These are phyloP conservation scores for Mycena filopes DNA, from an alignment of 768 basidiomycete genomes.

Conservation along the genomic window DNA sequence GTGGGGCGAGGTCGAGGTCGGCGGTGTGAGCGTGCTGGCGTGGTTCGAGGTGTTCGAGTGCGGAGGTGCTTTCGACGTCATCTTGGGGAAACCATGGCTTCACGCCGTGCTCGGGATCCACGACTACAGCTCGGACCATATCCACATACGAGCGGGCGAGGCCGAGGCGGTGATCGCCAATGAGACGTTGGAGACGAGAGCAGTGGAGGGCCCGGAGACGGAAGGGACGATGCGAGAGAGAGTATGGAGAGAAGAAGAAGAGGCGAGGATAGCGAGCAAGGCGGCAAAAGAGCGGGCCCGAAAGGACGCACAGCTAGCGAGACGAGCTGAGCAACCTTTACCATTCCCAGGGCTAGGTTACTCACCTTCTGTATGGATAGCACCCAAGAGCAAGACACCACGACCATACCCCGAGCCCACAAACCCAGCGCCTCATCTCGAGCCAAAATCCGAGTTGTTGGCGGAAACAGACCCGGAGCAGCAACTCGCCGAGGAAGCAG, in stretches of 20 bases:
- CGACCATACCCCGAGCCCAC: slow-evolving; percentile 9
- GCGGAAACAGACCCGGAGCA: no score
- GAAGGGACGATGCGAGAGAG: background rate
- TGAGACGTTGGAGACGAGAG: background rate
- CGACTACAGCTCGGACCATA: slow-evolving; percentile 17
- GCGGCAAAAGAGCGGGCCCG: background rate
- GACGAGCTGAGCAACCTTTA: slow-evolving; percentile 21
- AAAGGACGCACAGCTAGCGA: slow-evolving; percentile 12
- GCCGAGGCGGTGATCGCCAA: slow-evolving; percentile 6
- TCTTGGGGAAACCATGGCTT: slow-evolving; percentile 25
- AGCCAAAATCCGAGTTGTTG: background rate
- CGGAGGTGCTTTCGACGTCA: slow-evolving; percentile 9
- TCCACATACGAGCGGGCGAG: background rate
- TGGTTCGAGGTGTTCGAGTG: slow-evolving; percentile 26
- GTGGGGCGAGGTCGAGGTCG: slow-evolving; percentile 18
- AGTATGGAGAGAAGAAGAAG: background rate
- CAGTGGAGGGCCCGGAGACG: background rate
- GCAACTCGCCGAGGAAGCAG: background rate
- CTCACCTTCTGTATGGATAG: slow-evolving; percentile 1
- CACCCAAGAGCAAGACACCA: background rate
- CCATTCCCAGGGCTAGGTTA: slow-evolving; percentile 24
- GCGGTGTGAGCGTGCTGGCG: background rate
- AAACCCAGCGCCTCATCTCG: no score
- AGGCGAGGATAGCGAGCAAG: slow-evolving; percentile 4
- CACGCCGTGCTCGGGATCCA: slow-evolving; percentile 15